Base-by-base conservation (phyloP, 2,329 filamentous ascomycete species). In the Aspergillus piperis region DNA sequence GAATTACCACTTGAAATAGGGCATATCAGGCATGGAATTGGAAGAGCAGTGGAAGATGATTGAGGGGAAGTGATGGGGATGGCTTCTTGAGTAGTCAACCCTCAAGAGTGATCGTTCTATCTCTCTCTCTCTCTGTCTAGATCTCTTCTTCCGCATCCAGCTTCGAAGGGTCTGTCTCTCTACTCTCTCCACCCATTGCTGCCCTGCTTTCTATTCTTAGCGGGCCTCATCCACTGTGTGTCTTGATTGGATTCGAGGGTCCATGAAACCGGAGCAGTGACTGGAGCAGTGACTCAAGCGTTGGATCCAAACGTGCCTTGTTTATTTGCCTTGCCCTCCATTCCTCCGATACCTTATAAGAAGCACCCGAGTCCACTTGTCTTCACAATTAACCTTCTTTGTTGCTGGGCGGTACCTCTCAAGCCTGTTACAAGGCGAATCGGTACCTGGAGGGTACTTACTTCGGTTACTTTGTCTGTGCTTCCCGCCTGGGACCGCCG, bases 201-300 rank as follows among this genome's bases (percentile, higher is more conserved):
- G 13, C 21, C 38, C 30, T 55, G 39, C 41, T 47, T 55, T 42
- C 58, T 61, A 61, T 58, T 61, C 49, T 58, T 61, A 61, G 59
- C 19, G 23, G 25, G 8, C 47, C 53, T 21, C 23, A 36, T 10
- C 25, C 49, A 52, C 49, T 19, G 8, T 19, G 21, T 36, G 10
- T 30, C 41, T 49, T 49, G 47, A 49, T 49, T 27, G 13, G 47
- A 25, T 30, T 49, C 15, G 47, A 49, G 13, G 44, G 44, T 39
- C 39, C 32, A 49, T 54, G 57, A 54, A 53, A 53, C 36, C 49
- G 56, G 36, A 21, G 47, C 47, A 32, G 41, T 23, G 41, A 19
- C 17, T 44, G 10, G 10, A 21, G 17, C 32, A 36, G 41, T 44
- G 41, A 44, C 41, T 44, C 41, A 44, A 21, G 41, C 13, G 41